Conservation (phyloP, 768 basidiomycete species). For the Boletus pseudopeckii region DNA sequence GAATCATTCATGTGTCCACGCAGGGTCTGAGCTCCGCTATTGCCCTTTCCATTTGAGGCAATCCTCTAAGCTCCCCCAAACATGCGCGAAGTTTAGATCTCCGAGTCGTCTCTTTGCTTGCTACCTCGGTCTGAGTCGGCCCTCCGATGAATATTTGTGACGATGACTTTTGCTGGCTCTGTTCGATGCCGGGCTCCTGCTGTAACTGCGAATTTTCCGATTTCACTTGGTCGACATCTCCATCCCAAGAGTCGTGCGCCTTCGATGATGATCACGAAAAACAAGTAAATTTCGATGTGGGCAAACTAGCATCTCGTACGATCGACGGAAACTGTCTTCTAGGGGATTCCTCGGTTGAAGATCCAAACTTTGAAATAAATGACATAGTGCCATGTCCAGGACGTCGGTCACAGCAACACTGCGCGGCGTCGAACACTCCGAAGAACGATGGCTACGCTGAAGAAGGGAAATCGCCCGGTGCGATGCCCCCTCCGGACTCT, state of each 20-base stretch:
- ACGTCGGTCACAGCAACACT: background rate
- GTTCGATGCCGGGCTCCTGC: background rate
- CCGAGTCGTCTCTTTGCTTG: background rate
- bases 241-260: background rate
- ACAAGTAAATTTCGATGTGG: background rate
- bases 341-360: background rate
- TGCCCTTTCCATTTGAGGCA: conserved; percentile 6
- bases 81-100: background rate
- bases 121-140: background rate
- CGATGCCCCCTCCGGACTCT: conserved; percentile 18
- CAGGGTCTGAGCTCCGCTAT: background rate
- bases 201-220: conserved; percentile 6
- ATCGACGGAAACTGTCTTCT: background rate
- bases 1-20: background rate
- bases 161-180: conserved; percentile 6
- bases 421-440: conserved; percentile 1
- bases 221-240: conserved; percentile 5
- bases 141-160: conserved; percentile 8
- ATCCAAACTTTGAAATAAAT: background rate
- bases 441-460: conserved; percentile 2
- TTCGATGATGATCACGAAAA: background rate
- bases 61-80: background rate
- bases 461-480: conserved; percentile 2
- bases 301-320: background rate
- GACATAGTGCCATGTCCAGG: background rate